Conservation (phyloP, 1,284 basidiomycete genomes). For the Apiotrichum laibachii region DNA sequence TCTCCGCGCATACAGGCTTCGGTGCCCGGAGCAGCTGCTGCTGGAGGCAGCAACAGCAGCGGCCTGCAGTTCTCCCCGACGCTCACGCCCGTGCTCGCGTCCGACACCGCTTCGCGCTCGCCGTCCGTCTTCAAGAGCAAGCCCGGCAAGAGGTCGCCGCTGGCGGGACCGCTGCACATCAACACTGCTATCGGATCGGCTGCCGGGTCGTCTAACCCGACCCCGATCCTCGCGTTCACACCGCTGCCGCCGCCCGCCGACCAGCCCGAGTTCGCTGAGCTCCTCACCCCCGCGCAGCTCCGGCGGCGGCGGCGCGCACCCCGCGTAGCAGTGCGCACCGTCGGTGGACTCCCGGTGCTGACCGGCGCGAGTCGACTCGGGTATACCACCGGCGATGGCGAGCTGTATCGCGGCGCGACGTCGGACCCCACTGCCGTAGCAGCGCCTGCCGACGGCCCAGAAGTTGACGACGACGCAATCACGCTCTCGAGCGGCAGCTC, state of each 20-base stretch:
- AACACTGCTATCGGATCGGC: too few relatives aligned
- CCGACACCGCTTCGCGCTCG: neutral
- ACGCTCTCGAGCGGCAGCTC: constrained; percentile 32
- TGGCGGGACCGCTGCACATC: too few relatives aligned
- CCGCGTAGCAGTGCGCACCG: neutral
- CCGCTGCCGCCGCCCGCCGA: constrained; percentile 11
- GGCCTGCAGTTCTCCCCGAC: too few relatives aligned
- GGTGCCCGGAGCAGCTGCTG: too few relatives aligned
- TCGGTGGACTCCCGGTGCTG: constrained; percentile 11
- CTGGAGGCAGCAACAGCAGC: too few relatives aligned
- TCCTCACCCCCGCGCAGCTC: constrained; percentile 40
- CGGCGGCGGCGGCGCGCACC: constrained; percentile 22
- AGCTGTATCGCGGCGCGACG: constrained; percentile 45
- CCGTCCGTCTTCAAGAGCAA: neutral
- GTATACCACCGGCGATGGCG: constrained; percentile 43
- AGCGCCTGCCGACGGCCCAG: neutral
- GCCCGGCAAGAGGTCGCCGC: too few relatives aligned
- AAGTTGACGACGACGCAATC: constrained; percentile 35
- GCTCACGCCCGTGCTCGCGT: neutral
- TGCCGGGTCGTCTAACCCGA: neutral
- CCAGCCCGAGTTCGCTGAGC: constrained; percentile 43
- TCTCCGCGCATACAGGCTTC: too few relatives aligned
- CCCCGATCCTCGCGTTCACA: neutral
- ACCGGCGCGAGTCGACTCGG: constrained; percentile 37
- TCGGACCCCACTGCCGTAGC: constrained; percentile 29